A percentile compares a stretch with the other conserved stretches of the same genome.
Evolutionary conservation across 1,284 basidiomycete species (phyloP).

Genomic region (Malassezia caprae): DNA sequence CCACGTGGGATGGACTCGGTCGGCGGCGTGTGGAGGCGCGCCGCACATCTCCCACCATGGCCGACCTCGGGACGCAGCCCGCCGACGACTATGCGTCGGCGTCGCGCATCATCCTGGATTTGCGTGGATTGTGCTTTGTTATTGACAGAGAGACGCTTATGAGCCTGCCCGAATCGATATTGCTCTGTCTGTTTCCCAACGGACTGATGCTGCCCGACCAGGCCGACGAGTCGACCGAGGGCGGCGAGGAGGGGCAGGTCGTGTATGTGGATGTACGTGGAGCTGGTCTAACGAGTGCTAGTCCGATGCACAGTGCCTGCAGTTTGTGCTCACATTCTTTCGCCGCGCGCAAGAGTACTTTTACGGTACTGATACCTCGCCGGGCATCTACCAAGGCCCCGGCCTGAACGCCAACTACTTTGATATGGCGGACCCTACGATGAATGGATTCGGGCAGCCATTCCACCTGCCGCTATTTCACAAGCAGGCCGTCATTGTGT

Average conservation of each 20-base stretch:
- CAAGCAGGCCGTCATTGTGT: conserved; percentile 96
- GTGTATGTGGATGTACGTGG: conserved; percentile 84
- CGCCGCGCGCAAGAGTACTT: conserved; percentile 74
- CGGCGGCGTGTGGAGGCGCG: background rate
- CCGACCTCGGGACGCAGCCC: background rate
- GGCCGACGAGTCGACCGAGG: conserved; percentile 19
- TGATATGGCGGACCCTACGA: conserved; percentile 17
- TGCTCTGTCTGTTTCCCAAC: conserved; percentile 93
- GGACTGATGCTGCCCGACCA: conserved; percentile 71
- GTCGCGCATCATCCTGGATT: conserved; percentile 76
- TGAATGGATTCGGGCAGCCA: conserved; percentile 6
- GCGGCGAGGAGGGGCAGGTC: conserved; percentile 74
- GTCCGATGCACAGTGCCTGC: conserved; percentile 95
- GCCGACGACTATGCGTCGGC: conserved; percentile 47
- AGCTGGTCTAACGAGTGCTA: conserved; percentile 46
- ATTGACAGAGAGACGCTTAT: conserved; percentile 97
- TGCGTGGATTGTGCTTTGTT: conserved; percentile 79
- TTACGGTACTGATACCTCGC: conserved; percentile 69
- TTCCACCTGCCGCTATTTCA: conserved; percentile 61
- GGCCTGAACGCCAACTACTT: conserved; percentile 33
- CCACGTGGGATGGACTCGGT: conserved; percentile 4
- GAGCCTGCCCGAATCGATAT: conserved; percentile 92
- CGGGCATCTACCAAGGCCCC: conserved; percentile 58
- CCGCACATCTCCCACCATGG: background rate
- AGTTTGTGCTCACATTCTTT: conserved; percentile 86